Conservation (phyloP, 495 filamentous ascomycete genomes). For the Evernia prunastri region DNA sequence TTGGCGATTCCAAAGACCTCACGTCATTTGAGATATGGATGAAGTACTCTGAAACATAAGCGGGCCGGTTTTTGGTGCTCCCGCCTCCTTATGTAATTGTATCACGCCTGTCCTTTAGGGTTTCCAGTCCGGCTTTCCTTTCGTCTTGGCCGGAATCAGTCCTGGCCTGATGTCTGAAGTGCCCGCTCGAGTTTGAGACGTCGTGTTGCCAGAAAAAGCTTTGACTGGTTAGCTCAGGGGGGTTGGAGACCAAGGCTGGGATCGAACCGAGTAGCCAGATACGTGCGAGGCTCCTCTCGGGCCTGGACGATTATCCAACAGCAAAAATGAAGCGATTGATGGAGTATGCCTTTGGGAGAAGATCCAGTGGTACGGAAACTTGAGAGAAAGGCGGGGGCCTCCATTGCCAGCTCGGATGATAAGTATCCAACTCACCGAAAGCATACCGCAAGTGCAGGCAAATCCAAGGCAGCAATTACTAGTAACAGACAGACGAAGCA, state of each 20-base stretch:
- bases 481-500: neutral
- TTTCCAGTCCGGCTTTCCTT: neutral
- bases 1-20: neutral
- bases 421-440: conserved; percentile 8
- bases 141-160: neutral
- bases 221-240: neutral
- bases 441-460: conserved; percentile 4
- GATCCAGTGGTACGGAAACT: neutral
- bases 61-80: neutral
- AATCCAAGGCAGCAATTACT: neutral
- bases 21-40: neutral
- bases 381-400: neutral
- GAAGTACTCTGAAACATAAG: neutral
- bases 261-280: neutral
- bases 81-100: neutral
- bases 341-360: neutral
- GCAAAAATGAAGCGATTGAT: neutral
- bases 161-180: neutral
- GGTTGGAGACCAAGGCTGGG: neutral
- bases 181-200: neutral
- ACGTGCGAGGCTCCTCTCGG: neutral
- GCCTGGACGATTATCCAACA: neutral
- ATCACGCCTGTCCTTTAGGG: neutral
- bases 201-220: neutral
- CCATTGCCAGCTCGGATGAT: neutral